Evolutionary conservation across 495 filamentous ascomycete genomes (phyloP).

Genomic region (Stereocaulon alpinum): DNA sequence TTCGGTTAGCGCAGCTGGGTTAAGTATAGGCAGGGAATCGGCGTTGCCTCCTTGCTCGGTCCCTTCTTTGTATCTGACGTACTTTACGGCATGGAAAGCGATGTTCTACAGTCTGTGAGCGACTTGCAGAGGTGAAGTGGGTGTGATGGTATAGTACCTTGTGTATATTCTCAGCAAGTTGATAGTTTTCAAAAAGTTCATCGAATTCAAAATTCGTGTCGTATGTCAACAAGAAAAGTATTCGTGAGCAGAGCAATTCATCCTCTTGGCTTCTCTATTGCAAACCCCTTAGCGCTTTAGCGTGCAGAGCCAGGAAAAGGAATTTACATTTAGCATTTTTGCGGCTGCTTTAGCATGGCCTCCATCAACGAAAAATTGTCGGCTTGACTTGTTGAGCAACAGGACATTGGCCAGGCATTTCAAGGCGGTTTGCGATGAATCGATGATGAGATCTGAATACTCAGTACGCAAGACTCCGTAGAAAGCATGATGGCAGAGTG

Average conservation of each 20-base stretch:
- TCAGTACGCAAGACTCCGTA: constrained; percentile 20
- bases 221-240: constrained; percentile 83
- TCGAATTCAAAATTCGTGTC: constrained; percentile 60
- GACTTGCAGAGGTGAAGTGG: neutral
- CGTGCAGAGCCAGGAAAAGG: too few relatives aligned
- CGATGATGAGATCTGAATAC: constrained; percentile 40
- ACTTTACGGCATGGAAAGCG: constrained; percentile 46
- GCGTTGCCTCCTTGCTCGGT: constrained; percentile 8
- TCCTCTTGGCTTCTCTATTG: constrained; percentile 68
- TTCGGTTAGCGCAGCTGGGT: constrained; percentile 57
- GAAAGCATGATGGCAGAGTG: constrained; percentile 62
- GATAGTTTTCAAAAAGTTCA: constrained; percentile 56
- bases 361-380: constrained; percentile 75
- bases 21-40: constrained; percentile 35
- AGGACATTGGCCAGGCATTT: constrained; percentile 83
- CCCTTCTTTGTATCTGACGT: neutral
- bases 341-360: constrained; percentile 62
- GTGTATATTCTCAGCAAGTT: constrained; percentile 59
- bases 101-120: constrained; percentile 44
- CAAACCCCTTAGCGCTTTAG: neutral
- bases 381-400: constrained; percentile 55
- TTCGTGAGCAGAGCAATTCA: constrained; percentile 74
- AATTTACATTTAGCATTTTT: constrained; percentile 52
- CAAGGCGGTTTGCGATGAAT: constrained; percentile 65
- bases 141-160: constrained; percentile 28